Base-by-base conservation (phyloP, 148 eudicot genomes). In the Chenopodium quinoa region DNA sequence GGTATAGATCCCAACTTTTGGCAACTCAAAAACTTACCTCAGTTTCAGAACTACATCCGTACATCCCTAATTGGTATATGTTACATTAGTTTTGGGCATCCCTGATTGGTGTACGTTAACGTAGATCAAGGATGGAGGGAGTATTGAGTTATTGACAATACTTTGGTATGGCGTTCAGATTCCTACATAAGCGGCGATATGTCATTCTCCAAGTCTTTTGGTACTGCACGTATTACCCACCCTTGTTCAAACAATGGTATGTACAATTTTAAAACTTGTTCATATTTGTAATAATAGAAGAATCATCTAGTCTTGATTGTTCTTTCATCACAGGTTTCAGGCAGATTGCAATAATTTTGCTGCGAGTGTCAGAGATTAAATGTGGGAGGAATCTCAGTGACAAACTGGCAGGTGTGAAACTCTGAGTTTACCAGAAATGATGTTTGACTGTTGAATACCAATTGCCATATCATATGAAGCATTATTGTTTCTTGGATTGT, bases 401-500 rank as follows among this genome's bases (percentile, higher is more conserved):
- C 60, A 73, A 22, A 25, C 31, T 46, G 58, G 52, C 76, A 73
- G 58, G 19, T 73, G 52, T 47, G 23, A 25, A 71, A 37, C 74
- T 40, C 74, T 71, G 50, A 73, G 9, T 23, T 73, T 12, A 20
- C 32, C 23, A 46, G 7, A 73, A 47, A 73, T 46, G 50, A 11
- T 47, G 76, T 73, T 46, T 48, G 60, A 72, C 50, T 47, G 9
- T 46, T 47, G 32, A 47, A 47, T 22, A 48, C 1, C 20, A 47
- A 73, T 47, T 40, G 48, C 5, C 27, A 72, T 44, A 72, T 12
- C 74, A 71, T 71, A 50, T 71, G 74, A 62, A 71, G 23, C 44
- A 71, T 71, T 17, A 37, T 71, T 7, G 48, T 37, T 20, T 40
- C 74, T 71, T 71, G 74, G 74, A 71, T 40, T 71, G 74, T 20